These are phyloP conservation scores for Ophiostoma australiae DNA, from an alignment of 2,329 filamentous ascomycete species.

Conservation along the genomic window DNA sequence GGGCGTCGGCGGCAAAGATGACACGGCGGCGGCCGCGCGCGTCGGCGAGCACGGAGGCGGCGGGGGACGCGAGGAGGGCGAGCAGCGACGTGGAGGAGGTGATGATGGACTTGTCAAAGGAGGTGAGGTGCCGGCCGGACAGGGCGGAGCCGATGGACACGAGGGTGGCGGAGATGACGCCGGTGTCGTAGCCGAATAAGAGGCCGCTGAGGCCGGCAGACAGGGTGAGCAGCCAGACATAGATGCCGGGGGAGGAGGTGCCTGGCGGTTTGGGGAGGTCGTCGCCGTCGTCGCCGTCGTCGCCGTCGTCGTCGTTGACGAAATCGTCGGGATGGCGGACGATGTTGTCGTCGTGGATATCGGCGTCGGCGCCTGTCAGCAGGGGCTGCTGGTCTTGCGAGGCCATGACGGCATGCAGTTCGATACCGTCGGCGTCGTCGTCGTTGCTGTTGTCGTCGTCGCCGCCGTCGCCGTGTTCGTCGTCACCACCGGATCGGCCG, in stretches of 20 bases:
- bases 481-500: not conserved
- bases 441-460: not conserved
- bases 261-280: not conserved
- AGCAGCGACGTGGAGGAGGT: constrained; percentile 65
- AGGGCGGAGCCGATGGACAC: constrained; percentile 59
- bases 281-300: not conserved
- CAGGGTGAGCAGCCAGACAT: constrained; percentile 58
- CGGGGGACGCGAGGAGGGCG: constrained; percentile 59
- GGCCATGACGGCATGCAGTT: constrained; percentile 1
- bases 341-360: not conserved
- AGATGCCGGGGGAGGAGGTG: constrained; percentile 38
- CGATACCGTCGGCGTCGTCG: constrained; percentile 17
- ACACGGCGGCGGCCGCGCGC: constrained; percentile 56
- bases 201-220: constrained; percentile 63
- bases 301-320: not conserved
- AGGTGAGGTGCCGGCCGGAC: constrained; percentile 51
- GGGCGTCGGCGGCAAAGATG: constrained; percentile 57
- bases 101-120: constrained; percentile 64
- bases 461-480: not conserved
- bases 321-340: not conserved
- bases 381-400: constrained; percentile 4
- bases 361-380: not conserved
- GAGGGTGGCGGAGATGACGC: constrained; percentile 64
- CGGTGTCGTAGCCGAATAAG: constrained; percentile 65
- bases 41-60: constrained; percentile 61